These are phyloP conservation scores for Zopfochytrium polystomum DNA, from an alignment of 371 early-diverging fungal species.

Conservation along the genomic window DNA sequence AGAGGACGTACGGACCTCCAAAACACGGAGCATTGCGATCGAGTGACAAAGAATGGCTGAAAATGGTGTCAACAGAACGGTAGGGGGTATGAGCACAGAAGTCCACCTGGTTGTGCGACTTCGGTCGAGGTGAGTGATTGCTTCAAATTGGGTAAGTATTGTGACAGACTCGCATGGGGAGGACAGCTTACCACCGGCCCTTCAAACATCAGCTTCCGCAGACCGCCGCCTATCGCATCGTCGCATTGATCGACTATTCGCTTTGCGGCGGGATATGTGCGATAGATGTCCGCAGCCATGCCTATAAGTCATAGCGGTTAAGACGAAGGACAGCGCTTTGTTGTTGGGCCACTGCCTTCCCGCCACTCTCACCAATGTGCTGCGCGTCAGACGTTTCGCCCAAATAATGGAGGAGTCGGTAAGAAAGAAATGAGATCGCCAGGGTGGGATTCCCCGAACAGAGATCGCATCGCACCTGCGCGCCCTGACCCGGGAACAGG, in stretches of 20 bases:
- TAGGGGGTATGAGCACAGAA: not conserved
- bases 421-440: no score
- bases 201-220: constrained; percentile 78
- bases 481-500: constrained; percentile 50
- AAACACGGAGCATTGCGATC: constrained; percentile 79
- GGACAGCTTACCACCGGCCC: constrained; percentile 63
- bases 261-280: constrained; percentile 69
- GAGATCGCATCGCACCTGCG: no score
- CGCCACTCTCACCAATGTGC: no score
- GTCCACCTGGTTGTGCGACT: constrained; percentile 81
- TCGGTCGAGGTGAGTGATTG: constrained; percentile 73
- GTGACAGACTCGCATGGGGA: not conserved
- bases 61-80: not conserved
- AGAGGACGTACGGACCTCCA: constrained; percentile 53
- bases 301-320: constrained; percentile 42
- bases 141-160: constrained; percentile 31
- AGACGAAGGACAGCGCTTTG: no score
- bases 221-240: constrained; percentile 66
- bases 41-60: constrained; percentile 86
- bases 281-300: constrained; percentile 91
- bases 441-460: no score
- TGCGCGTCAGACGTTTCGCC: no score
- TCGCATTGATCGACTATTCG: constrained; percentile 87
- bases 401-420: no score
- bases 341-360: no score